These are phyloP conservation scores for Eucalyptus microcorys DNA, from an alignment of 345 rosid species.

Conservation along the genomic window DNA sequence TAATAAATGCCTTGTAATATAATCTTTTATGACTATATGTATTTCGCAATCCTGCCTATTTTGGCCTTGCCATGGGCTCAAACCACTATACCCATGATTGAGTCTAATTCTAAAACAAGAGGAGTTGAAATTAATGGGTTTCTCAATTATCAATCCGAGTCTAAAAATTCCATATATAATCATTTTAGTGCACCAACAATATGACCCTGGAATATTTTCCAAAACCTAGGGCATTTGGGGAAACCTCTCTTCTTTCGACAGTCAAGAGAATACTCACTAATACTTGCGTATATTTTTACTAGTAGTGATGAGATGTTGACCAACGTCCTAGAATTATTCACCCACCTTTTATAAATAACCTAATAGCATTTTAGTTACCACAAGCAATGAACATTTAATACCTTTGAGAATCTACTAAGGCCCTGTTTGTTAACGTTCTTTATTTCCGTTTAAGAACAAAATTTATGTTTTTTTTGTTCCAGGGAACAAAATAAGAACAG, in stretches of 20 bases:
- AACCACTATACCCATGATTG: neutral
- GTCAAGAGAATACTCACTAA: neutral
- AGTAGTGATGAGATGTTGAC: neutral
- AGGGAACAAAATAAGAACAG: too few relatives aligned
- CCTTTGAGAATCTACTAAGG: neutral
- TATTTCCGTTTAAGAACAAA: too few relatives aligned
- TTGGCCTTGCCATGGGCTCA: neutral
- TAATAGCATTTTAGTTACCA: neutral
- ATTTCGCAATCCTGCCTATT: neutral
- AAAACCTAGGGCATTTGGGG: neutral
- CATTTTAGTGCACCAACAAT: neutral
- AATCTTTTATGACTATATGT: neutral
- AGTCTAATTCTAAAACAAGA: neutral
- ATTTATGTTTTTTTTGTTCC: too few relatives aligned
- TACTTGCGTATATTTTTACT: neutral
- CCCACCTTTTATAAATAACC: neutral
- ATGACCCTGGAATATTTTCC: neutral
- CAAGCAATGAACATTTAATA: neutral
- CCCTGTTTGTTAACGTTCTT: too few relatives aligned
- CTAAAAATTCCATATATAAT: neutral
- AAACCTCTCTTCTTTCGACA: neutral
- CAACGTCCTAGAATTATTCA: neutral
- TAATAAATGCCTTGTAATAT: neutral
- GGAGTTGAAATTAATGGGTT: neutral
- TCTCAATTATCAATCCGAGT: neutral